phyloP scores from a whole-genome alignment of 345 rosid species.

The Noccaea bulbosa region DNA sequence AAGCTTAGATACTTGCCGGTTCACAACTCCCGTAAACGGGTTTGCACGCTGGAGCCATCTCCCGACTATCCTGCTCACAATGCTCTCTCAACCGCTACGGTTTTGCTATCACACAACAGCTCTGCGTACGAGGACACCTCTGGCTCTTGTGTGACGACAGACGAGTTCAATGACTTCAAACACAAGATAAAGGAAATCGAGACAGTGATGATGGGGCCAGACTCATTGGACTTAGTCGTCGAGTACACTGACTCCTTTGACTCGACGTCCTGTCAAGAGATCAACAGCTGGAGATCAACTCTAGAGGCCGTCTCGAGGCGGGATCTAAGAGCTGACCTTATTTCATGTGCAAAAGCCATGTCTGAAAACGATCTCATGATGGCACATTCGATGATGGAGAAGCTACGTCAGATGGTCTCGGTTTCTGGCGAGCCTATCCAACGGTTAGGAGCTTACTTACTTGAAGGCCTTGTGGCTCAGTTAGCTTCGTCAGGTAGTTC shows the following conservation, averaged over 20 bases:
- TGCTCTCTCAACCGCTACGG: constrained; percentile 48
- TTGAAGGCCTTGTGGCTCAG: constrained; percentile 93
- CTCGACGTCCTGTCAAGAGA: constrained; percentile 38
- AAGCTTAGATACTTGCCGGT: constrained; percentile 39
- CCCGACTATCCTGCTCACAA: constrained; percentile 47
- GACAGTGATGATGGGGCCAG: constrained; percentile 85
- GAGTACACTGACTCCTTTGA: constrained; percentile 36
- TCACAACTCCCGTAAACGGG: constrained; percentile 50
- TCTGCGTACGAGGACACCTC: constrained; percentile 69
- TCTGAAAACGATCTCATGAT: constrained; percentile 68
- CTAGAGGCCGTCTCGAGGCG: constrained; percentile 57
- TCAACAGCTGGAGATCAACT: constrained; percentile 55
- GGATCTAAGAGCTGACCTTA: constrained; percentile 64
- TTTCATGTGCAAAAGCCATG: constrained; percentile 77
- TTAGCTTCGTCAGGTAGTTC: constrained; percentile 83
- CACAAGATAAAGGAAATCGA: constrained; percentile 83
- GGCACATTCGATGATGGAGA: constrained; percentile 73
- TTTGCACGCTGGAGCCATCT: constrained; percentile 70
- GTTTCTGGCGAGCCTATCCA: constrained; percentile 97
- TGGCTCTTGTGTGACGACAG: constrained; percentile 81
- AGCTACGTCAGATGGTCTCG: constrained; percentile 74
- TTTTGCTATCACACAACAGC: constrained; percentile 31
- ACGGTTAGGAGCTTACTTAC: constrained; percentile 89
- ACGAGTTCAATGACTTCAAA: constrained; percentile 61
- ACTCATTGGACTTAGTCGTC: constrained; percentile 37